Evolutionary conservation across 441 rosid genomes (phyloP), one percentile per base, ranked within the genome.

Genomic region (Erodium texanum): DNA sequence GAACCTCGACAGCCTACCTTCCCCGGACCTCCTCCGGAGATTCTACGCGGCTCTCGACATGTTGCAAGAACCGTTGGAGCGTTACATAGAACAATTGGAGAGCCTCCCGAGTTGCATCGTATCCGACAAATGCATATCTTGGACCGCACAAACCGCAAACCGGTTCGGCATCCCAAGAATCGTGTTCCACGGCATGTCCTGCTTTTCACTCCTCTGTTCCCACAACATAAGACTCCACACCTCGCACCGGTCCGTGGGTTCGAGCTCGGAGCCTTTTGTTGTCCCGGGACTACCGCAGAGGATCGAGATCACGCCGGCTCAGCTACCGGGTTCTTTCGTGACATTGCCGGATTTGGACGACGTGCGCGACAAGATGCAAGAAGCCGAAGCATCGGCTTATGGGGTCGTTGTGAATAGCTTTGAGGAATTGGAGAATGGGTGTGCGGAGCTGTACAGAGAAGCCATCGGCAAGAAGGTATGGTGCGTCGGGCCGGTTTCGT

Each of bases 281-380:
- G 66, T 87, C 29, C 90, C 93, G 1, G 78, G 74, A 50, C 70
- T 87, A 70, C 83, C 86, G 43, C 75, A 83, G 41, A 65, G 4
- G 68, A 76, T 66, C 41, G 81, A 83, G 71, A 69, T 87, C 54
- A 83, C 79, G 16, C 73, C 68, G 74, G 48, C 74, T 12, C 81
- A 83, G 70, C 23, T 82, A 3, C 50, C 50, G 50, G n/a, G 50
- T 7, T 43, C 50, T 7, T 80, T 85, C 0, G 76, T 74, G 64
- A 5, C 65, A 6, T 62, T 83, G 75, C 29, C 74, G 67, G 77
- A 66, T 20, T 0, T 43, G 50, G 50, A 43, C 50, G 50, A 73
- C 81, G 18, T 62, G 79, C 18, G 68, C 73, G 9, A 76, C 73
- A 5, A 10, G n/a, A 71, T 78, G 11, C 45, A 52, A 66, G 79